A percentile compares a stretch with the other conserved stretches of the same genome.
phyloP scores from a whole-genome alignment of 345 rosid genomes.

The Hibiscus mutabilis region DNA sequence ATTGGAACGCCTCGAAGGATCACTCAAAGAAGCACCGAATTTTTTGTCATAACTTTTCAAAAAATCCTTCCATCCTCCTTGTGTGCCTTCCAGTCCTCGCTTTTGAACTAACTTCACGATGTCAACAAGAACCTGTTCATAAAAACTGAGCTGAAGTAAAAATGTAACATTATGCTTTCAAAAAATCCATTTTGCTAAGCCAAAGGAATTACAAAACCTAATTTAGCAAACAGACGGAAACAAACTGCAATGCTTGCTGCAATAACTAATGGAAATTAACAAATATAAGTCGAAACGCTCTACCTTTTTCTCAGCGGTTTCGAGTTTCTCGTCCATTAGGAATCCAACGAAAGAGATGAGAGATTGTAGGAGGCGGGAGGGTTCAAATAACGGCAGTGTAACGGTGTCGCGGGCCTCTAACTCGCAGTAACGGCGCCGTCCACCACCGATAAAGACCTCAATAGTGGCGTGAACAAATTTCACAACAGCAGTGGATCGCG shows the following conservation, averaged over 20 bases:
- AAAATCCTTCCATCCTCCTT: constrained; percentile 78
- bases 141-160: not conserved
- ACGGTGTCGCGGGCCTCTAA: no score
- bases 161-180: not conserved
- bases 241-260: not conserved
- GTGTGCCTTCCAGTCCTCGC: constrained; percentile 37
- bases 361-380: not conserved
- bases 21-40: constrained; percentile 56
- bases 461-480: no score
- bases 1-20: constrained; percentile 56
- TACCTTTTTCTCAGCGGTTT: not conserved
- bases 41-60: constrained; percentile 41
- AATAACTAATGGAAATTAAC: not conserved
- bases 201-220: not conserved
- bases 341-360: not conserved
- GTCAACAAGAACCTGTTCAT: constrained; percentile 53
- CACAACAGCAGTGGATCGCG: no score
- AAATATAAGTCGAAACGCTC: not conserved
- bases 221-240: not conserved
- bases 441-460: no score
- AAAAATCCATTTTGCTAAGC: not conserved
- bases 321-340: not conserved
- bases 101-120: constrained; percentile 62
- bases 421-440: no score
- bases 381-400: no score